phyloP scores from a whole-genome alignment of 306 rosid genomes.

The Vigna reflexopilosa region DNA sequence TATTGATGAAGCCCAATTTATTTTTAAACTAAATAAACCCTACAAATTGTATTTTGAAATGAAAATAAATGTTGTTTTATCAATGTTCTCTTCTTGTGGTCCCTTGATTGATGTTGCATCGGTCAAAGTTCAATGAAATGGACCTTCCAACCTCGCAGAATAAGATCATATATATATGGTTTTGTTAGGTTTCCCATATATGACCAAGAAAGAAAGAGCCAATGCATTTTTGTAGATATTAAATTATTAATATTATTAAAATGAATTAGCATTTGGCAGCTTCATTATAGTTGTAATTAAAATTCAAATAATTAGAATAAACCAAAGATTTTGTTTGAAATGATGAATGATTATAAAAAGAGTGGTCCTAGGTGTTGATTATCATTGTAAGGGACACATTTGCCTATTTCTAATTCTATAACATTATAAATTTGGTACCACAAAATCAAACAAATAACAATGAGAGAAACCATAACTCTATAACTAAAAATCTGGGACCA shows the following conservation, averaged over 20 bases:
- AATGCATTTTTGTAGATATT: background rate
- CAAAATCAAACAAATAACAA: too few species aligned
- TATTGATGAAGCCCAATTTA: background rate
- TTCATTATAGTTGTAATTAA: background rate
- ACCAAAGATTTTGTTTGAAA: background rate
- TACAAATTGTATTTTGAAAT: background rate
- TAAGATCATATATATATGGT: background rate
- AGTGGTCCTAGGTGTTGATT: background rate
- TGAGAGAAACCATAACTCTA: too few species aligned
- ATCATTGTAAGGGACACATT: background rate
- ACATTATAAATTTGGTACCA: background rate
- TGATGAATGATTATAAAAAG: background rate
- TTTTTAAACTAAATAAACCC: background rate
- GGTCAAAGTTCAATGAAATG: background rate
- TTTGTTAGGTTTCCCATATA: slow-evolving; percentile 1
- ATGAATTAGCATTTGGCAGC: background rate
- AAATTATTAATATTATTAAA: background rate
- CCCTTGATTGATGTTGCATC: background rate
- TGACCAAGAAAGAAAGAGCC: slow-evolving; percentile 24
- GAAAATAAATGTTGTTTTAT: background rate
- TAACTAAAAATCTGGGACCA: too few species aligned
- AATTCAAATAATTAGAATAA: slow-evolving; percentile 7
- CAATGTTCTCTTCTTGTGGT: background rate
- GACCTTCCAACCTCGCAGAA: background rate
- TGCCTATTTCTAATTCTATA: background rate